phyloP scores from a whole-genome alignment of 495 filamentous ascomycete species.

The Pyronema domesticum region DNA sequence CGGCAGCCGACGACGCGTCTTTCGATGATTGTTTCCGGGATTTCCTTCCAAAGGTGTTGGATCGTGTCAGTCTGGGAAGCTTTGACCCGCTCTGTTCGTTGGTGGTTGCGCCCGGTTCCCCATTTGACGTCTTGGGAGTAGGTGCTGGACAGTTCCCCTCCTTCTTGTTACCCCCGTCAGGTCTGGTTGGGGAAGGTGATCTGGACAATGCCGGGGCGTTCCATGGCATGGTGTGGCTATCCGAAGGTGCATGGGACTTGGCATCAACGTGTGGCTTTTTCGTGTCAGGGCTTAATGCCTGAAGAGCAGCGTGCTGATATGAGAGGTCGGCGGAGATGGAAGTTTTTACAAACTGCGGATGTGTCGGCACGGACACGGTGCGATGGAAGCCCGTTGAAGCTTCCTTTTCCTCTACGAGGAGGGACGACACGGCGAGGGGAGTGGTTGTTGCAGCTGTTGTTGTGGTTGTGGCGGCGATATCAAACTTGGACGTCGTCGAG shows the following conservation, averaged over 20 bases:
- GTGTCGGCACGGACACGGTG: neutral
- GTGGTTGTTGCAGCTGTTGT: neutral
- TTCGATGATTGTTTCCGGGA: neutral
- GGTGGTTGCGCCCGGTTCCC: neutral
- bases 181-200: slow-evolving; percentile 22
- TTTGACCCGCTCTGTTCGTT: too few relatives aligned
- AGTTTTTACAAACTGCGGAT: slow-evolving; percentile 7
- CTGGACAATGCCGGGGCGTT: slow-evolving; percentile 20
- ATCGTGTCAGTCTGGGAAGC: neutral
- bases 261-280: neutral
- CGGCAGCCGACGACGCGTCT: neutral
- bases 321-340: neutral
- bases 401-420: neutral
- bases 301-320: slow-evolving; percentile 8
- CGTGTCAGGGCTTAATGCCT: neutral
- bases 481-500: neutral
- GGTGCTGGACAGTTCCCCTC: slow-evolving; percentile 15
- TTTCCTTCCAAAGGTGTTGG: neutral
- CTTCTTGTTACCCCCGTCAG: slow-evolving; percentile 19
- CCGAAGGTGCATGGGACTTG: slow-evolving; percentile 11
- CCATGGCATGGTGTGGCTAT: slow-evolving; percentile 13
- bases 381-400: neutral
- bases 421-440: neutral
- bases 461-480: neutral
- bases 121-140: slow-evolving; percentile 11